Evolutionary conservation across 345 rosid genomes (phyloP).

Genomic region (Gossypium turneri): DNA sequence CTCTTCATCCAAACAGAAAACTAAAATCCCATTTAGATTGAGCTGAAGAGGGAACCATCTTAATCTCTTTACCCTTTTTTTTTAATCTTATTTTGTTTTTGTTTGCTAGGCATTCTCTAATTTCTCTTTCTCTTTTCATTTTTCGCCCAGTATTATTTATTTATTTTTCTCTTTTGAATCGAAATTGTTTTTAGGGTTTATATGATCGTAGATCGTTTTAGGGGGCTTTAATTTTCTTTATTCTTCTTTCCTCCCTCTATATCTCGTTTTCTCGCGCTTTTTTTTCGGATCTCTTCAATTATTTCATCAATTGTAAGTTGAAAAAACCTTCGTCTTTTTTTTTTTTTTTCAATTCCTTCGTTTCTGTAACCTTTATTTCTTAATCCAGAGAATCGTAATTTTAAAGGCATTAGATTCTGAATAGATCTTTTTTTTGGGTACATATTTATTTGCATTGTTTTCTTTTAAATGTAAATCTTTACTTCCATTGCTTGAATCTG

Average conservation of each 20-base stretch:
- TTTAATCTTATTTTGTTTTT: not conserved
- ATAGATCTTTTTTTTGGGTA: not conserved
- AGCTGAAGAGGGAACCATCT: not conserved
- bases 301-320: slow-evolving; percentile 27
- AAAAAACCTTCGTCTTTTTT: not conserved
- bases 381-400: not conserved
- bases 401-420: not conserved
- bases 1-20: not conserved
- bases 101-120: not conserved
- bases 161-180: slow-evolving; percentile 6
- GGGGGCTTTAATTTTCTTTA: slow-evolving; percentile 7
- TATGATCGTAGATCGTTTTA: slow-evolving; percentile 19
- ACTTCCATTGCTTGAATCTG: slow-evolving; percentile 1
- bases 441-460: not conserved
- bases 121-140: not conserved
- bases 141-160: not conserved
- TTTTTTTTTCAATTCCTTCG: not conserved
- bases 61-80: not conserved
- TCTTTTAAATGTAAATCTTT: not conserved
- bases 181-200: slow-evolving; percentile 36
- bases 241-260: slow-evolving; percentile 14
- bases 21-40: slow-evolving; percentile 5
- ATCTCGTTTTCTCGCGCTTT: slow-evolving; percentile 6
- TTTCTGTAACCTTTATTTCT: not conserved
- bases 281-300: slow-evolving; percentile 25